phyloP scores from a whole-genome alignment of 2,329 filamentous ascomycete genomes.

The Fusarium chaquense region DNA sequence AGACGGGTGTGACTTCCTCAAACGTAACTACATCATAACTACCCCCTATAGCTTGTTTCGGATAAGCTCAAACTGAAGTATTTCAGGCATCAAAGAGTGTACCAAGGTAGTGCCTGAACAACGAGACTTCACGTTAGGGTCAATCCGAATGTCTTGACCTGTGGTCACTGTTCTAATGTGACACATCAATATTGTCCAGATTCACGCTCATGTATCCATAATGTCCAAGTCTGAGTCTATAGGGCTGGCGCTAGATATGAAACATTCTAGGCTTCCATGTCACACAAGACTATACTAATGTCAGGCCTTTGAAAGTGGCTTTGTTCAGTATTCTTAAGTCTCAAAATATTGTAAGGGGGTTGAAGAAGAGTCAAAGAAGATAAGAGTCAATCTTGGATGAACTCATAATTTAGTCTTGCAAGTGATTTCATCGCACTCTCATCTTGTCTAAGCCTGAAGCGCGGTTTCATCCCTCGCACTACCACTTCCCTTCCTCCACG shows the following conservation, averaged over 20 bases:
- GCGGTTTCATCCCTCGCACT: constrained; percentile 68
- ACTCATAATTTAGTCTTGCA: not conserved
- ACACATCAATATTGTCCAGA: not conserved
- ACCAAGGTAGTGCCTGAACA: not conserved
- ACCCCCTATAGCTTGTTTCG: not conserved
- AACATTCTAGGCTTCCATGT: not conserved
- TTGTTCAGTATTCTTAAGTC: not conserved
- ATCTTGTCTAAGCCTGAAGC: constrained; percentile 62
- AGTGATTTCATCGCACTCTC: not conserved
- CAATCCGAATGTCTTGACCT: not conserved
- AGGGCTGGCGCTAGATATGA: not conserved
- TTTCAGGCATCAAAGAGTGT: not conserved
- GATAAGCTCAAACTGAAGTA: not conserved
- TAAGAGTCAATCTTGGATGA: not conserved
- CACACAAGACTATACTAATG: not conserved
- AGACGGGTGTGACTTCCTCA: not conserved
- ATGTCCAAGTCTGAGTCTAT: not conserved
- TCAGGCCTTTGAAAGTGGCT: not conserved
- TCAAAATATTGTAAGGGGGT: not conserved
- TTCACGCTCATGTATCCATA: constrained; percentile 9
- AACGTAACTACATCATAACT: not conserved
- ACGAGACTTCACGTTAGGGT: not conserved
- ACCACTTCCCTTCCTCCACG: constrained; percentile 69
- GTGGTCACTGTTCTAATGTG: constrained; percentile 10
- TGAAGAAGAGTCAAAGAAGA: not conserved